Evolutionary conservation across 495 filamentous ascomycete species (phyloP).

Genomic region (Delitschia confertaspora): DNA sequence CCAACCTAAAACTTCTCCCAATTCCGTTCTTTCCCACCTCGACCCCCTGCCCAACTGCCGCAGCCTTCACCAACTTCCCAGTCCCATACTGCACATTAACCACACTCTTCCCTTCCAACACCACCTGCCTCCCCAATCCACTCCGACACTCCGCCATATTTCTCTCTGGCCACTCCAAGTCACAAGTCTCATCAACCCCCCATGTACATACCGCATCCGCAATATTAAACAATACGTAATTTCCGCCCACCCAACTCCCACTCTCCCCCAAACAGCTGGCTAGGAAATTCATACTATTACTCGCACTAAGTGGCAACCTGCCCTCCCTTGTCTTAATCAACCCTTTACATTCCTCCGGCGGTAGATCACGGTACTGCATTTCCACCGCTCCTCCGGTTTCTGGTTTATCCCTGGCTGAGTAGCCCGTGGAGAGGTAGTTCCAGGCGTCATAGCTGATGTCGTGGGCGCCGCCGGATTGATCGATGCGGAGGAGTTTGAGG

Average conservation of each 20-base stretch:
- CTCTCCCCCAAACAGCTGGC: not conserved
- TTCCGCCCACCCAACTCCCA: not conserved
- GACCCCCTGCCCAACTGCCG: too few species aligned
- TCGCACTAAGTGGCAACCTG: slow-evolving; percentile 1
- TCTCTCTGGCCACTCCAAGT: too few species aligned
- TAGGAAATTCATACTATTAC: slow-evolving; percentile 2
- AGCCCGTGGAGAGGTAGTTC: slow-evolving; percentile 5
- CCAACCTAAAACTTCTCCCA: not conserved
- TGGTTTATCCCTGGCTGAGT: not conserved
- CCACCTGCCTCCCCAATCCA: too few species aligned
- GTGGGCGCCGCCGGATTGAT: slow-evolving; percentile 3
- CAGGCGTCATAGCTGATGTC: slow-evolving; percentile 3
- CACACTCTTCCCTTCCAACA: too few species aligned
- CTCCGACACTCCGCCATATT: too few species aligned
- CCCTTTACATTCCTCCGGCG: not conserved
- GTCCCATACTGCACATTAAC: too few species aligned
- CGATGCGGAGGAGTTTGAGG: slow-evolving; percentile 3
- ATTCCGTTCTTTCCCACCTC: too few species aligned
- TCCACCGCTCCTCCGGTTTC: not conserved
- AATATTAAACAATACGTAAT: slow-evolving; percentile 1
- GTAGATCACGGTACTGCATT: not conserved
- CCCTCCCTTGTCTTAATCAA: not conserved
- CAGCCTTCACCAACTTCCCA: too few species aligned
- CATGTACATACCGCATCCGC: not conserved
- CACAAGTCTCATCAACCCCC: not conserved